Conservation (phyloP, 2,329 filamentous ascomycete genomes). For the Venturia pyrina region DNA sequence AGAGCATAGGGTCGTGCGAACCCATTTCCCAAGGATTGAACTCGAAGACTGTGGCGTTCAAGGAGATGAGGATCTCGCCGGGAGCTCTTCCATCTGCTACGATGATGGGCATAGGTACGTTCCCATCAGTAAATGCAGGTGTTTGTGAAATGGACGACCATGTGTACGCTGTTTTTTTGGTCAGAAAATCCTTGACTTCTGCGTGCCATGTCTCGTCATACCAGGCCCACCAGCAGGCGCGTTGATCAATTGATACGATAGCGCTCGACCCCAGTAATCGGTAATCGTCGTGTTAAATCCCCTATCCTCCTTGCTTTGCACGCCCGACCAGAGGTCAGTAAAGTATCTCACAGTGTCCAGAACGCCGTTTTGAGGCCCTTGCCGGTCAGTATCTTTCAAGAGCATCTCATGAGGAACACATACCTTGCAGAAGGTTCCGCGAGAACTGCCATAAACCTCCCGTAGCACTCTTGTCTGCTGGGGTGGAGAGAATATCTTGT, state of each 20-base stretch:
- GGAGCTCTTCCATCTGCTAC: conserved; percentile 59
- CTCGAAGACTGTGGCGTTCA: conserved; percentile 68
- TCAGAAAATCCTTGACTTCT: background rate
- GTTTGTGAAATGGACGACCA: conserved; percentile 68
- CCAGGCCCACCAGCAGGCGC: conserved; percentile 59
- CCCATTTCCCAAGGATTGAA: conserved; percentile 76
- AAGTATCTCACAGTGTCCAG: conserved; percentile 54
- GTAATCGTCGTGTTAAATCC: conserved; percentile 65
- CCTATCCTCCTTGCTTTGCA: conserved; percentile 51
- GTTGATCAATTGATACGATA: conserved; percentile 80
- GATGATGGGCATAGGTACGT: conserved; percentile 63
- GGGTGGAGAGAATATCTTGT: conserved; percentile 41
- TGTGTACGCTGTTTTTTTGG: conserved; percentile 48
- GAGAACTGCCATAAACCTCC: conserved; percentile 52
- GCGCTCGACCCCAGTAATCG: conserved; percentile 77
- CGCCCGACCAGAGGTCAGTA: conserved; percentile 45
- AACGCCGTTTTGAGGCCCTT: conserved; percentile 39
- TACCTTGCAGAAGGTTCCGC: conserved; percentile 49
- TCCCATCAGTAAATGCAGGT: conserved; percentile 50
- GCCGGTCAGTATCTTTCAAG: conserved; percentile 1
- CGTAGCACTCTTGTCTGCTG: conserved; percentile 22
- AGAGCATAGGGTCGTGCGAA: conserved; percentile 62
- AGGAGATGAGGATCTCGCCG: conserved; percentile 48
- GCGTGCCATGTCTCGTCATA: background rate
- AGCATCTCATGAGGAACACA: background rate